Percentiles rank a stretch among this genome's conserved stretches.
phyloP scores from a whole-genome alignment of 768 basidiomycete species.

The Termitomyces sp. region DNA sequence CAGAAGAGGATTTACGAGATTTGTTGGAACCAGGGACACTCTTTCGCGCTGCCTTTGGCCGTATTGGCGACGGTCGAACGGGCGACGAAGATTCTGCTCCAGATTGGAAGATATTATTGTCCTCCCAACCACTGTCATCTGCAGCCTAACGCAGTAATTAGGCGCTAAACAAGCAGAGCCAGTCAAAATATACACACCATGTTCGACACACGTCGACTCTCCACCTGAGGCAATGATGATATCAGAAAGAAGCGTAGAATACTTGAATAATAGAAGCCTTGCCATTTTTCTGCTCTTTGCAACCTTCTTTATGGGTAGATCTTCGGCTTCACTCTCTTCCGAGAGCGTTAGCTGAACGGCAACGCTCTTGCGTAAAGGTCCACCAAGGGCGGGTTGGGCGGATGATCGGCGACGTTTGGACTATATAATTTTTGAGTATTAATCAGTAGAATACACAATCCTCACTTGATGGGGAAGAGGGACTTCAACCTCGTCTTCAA shows the following conservation, averaged over 20 bases:
- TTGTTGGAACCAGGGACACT: conserved; percentile 37
- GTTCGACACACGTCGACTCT: conserved; percentile 54
- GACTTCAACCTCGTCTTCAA: conserved; percentile 42
- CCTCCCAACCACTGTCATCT: conserved; percentile 86
- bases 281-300: conserved; percentile 60
- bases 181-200: conserved; percentile 25
- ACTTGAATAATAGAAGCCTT: conserved; percentile 11
- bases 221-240: conserved; percentile 28
- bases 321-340: conserved; percentile 79
- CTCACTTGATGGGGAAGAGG: conserved; percentile 57
- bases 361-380: conserved; percentile 33
- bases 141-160: conserved; percentile 15
- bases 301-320: conserved; percentile 55
- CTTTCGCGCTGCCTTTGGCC: conserved; percentile 38
- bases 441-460: conserved; percentile 7
- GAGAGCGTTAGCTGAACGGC: conserved; percentile 39
- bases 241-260: conserved; percentile 4
- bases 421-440: conserved; percentile 29
- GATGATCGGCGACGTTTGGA: conserved; percentile 80
- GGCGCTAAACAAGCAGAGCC: not conserved
- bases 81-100: conserved; percentile 89
- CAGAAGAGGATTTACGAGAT: conserved; percentile 69
- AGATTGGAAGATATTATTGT: conserved; percentile 87
- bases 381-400: conserved; percentile 66
- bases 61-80: conserved; percentile 53